Conservation (phyloP, 1,139 yeast genomes). For the Pichia sp. region DNA sequence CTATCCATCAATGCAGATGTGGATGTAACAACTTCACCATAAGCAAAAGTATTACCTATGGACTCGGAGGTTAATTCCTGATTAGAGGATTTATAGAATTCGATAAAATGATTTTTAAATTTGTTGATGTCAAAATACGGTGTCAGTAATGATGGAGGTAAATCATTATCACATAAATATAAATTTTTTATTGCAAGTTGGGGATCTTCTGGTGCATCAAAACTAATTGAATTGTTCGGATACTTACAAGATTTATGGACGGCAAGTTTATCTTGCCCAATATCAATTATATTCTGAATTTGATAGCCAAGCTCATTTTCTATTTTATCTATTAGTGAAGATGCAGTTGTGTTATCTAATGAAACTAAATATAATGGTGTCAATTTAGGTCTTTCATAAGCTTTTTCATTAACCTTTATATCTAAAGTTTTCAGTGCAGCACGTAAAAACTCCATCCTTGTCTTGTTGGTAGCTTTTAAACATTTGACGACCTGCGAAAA, state of each 20-base stretch:
- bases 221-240: constrained; percentile 23
- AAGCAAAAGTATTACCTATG: constrained; percentile 60
- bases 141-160: constrained; percentile 46
- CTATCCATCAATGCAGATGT: constrained; percentile 74
- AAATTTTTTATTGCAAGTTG: constrained; percentile 50
- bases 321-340: constrained; percentile 30
- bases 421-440: constrained; percentile 55
- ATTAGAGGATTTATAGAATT: constrained; percentile 23
- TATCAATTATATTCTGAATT: constrained; percentile 39
- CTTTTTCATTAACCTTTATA: constrained; percentile 50
- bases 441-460: constrained; percentile 51
- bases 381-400: constrained; percentile 51
- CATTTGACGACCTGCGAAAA: constrained; percentile 35
- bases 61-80: constrained; percentile 27
- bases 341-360: constrained; percentile 21
- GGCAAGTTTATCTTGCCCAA: constrained; percentile 48
- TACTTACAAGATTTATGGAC: constrained; percentile 33
- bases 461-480: constrained; percentile 39
- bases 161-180: constrained; percentile 35
- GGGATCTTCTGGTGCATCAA: constrained; percentile 42
- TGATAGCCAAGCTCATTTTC: constrained; percentile 38
- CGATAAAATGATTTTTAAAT: constrained; percentile 46
- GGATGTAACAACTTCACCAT: constrained; percentile 87
- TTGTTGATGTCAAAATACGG: constrained; percentile 64
- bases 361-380: constrained; percentile 56